Evolutionary conservation across 1,284 basidiomycete genomes (phyloP), one percentile per base, ranked within the genome.

Genomic region (Trametes pubescens): DNA sequence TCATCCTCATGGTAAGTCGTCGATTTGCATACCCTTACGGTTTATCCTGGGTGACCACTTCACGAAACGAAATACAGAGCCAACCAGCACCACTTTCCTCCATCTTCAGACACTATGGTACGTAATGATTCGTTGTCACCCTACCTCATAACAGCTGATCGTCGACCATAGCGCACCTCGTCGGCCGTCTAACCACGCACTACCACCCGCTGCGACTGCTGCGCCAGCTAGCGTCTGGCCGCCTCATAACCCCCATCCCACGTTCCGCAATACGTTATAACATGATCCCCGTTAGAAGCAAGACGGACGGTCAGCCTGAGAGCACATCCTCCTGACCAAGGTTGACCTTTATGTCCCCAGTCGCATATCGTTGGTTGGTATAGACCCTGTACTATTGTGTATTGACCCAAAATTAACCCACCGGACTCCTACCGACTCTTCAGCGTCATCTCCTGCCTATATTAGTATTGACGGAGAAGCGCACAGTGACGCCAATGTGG

Each of bases 101-200:
- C 5, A 69, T 74, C 18, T 74, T 74, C 65, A 64, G 67, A 37
- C 73, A 74, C 43, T 74, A 74, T 38, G 70, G 73, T 74, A 46
- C 22, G 67, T 10, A 13, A 14, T 16, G 14, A n/a, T 21, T 1
- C 29, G 10, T 10, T 5, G 21, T 11, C 35, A 29, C 24, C 11
- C 3, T 11, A 48, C 10, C 34, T 37, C 16, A 22, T 6, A 34
- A 9, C n/a, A 43, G 32, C 22, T 29, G 11, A 48, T 4, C n/a
- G 13, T 47, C 24, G 16, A n/a, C 26, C 10, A 24, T 24, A 74
- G 73, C 68, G 3, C 64, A 73, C 34, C 57, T 74, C 9, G 67
- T 63, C 7, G 66, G 65, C n/a, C 68, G 70, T n/a, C 65, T 74
- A 21, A 61, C 64, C 8, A 59, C 67, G 2, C 72, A 74, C 47